Base-by-base conservation (phyloP, 2,329 filamentous ascomycete species). In the Stylonectria norvegica region DNA sequence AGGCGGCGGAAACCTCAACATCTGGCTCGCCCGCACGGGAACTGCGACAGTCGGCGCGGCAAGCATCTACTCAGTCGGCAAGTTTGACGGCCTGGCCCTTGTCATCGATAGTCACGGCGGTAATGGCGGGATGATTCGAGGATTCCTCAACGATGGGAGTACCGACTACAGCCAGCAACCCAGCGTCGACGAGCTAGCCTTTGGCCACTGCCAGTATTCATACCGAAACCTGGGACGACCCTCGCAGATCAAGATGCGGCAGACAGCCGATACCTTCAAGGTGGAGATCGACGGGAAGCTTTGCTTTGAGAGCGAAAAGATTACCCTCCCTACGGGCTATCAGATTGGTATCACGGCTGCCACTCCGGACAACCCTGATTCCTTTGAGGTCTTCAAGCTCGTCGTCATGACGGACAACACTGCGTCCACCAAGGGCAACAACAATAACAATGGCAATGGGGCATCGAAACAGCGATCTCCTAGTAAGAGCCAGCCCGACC, bases 141-240 rank as follows among this genome's bases (percentile, higher is more conserved):
- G 86, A 14, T 98, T 97, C 71, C 70, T 98, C 51, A 98, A 97
- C 68, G 93, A 97, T 63, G 91, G 90, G 34, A 79, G 72, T 25
- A 82, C 78, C 52, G 87, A 95, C 63, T 96, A 84, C 72, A 83
- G 81, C 58, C 73, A 75, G 41, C 85, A 90, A 54, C 75, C 81
- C 52, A 84, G 79, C 56, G 81, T 95, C 12, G 90, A 96, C 66
- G 82, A 79, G 53, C 75, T 96, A 37, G 86, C 91, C 12, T 98
- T 98, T 62, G 93, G 89, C 11, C 89, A 95, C 67, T 98, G 93
- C 72, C 79, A 84, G 57, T 93, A 93, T 63, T 67, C 80, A 32
- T 98, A 96, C 72, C 86, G 93, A 53, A 98, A 98, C 66, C 76
- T 94, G 16, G 93, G 93, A 14, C 79, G 86, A 5, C 85, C 89